Conservation (phyloP, 148 eudicot species). For the Camellia lanceoleosa region DNA sequence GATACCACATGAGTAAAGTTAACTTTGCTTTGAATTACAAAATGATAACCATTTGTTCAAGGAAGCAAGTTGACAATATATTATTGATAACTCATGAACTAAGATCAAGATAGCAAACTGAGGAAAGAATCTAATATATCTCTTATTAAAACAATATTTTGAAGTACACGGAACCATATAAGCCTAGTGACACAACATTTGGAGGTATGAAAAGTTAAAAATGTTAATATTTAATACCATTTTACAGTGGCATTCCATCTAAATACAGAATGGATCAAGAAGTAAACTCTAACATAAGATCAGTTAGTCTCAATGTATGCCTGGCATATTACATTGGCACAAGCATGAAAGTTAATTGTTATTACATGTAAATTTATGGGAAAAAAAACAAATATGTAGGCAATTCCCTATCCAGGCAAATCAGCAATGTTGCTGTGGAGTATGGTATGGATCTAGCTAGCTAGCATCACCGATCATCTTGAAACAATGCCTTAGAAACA, state of each 20-base stretch:
- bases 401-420: neutral
- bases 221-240: neutral
- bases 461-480: conserved; percentile 32
- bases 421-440: neutral
- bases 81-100: neutral
- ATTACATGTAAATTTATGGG: neutral
- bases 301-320: neutral
- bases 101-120: neutral
- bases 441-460: neutral
- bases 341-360: neutral
- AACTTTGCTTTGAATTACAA: no score
- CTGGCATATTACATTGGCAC: conserved; percentile 5
- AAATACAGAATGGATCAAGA: neutral
- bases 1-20: no score
- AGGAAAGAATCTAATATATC: neutral
- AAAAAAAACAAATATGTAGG: neutral
- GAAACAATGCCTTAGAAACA: conserved; percentile 73
- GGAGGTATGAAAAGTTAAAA: neutral
- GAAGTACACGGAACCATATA: neutral
- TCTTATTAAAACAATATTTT: neutral
- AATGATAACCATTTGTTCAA: neutral
- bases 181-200: conserved; percentile 1
- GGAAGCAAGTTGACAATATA: neutral
- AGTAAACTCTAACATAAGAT: conserved; percentile 7
- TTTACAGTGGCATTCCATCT: neutral